Percentiles rank a stretch among this genome's conserved stretches.
Conservation (phyloP, 1,284 basidiomycete genomes). For the Paramarasmius palmivorus region DNA sequence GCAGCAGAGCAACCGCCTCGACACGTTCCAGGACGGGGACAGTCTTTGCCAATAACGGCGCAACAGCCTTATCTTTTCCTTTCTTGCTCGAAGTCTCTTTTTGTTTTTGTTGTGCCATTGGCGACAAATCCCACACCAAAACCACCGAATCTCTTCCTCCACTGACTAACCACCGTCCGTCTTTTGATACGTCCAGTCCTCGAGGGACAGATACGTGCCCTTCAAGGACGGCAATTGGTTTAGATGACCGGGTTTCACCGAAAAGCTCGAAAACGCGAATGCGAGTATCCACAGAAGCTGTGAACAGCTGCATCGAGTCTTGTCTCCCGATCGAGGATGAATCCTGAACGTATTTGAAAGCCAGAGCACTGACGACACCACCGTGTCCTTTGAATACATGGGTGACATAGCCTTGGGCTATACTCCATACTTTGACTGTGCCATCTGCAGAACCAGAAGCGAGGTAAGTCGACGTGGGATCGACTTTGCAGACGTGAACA, state of each 20-base stretch:
- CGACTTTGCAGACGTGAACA: slow-evolving; percentile 84
- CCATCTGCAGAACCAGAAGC: slow-evolving; percentile 97
- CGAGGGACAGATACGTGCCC: slow-evolving; percentile 91
- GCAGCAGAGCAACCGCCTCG: slow-evolving; percentile 79
- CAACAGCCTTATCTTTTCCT: slow-evolving; percentile 45
- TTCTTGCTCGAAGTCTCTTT: slow-evolving; percentile 46
- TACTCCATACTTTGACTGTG: slow-evolving; percentile 96
- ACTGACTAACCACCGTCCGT: slow-evolving; percentile 86
- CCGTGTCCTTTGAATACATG: slow-evolving; percentile 97
- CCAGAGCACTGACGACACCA: slow-evolving; percentile 89
- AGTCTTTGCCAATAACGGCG: slow-evolving; percentile 75
- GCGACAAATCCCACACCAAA: slow-evolving; percentile 81
- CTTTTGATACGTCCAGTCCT: slow-evolving; percentile 80
- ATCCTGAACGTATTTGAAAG: slow-evolving; percentile 75
- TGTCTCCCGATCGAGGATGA: slow-evolving; percentile 47
- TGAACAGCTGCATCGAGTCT: slow-evolving; percentile 78
- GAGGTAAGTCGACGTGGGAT: slow-evolving; percentile 87
- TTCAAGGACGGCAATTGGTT: slow-evolving; percentile 83
- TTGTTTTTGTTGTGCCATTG: slow-evolving; percentile 29
- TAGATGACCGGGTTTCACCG: slow-evolving; percentile 53
- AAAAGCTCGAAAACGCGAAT: slow-evolving; percentile 91
- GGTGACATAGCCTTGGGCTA: slow-evolving; percentile 85
- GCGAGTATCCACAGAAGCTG: slow-evolving; percentile 86
- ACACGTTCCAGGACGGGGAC: slow-evolving; percentile 86
- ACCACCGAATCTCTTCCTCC: slow-evolving; percentile 91